Evolutionary conservation across 805 yeast genomes (phyloP).

Genomic region (Gaillardinia entomophila): DNA sequence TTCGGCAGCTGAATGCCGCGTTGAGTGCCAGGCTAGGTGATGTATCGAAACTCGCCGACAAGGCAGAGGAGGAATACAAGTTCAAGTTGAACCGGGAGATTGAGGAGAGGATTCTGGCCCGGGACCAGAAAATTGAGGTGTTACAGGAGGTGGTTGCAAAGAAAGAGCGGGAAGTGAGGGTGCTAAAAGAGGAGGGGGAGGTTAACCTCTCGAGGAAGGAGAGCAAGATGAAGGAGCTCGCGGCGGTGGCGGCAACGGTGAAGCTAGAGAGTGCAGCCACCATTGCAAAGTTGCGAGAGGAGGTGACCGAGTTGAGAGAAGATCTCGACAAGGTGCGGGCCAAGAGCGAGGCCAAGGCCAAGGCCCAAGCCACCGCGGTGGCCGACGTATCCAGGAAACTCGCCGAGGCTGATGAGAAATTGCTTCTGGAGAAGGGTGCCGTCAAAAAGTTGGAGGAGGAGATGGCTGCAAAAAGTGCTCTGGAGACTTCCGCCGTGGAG

Average conservation of each 20-base stretch:
- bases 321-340: not conserved
- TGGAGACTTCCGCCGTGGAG: not conserved
- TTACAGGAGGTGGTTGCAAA: not conserved
- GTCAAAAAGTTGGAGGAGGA: no score
- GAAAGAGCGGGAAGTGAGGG: not conserved
- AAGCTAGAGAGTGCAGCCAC: no score
- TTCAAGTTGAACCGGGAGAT: conserved; percentile 19
- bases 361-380: no score
- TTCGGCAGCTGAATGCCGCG: conserved; percentile 1
- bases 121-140: conserved; percentile 9
- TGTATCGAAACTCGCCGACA: not conserved
- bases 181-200: not conserved
- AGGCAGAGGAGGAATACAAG: conserved; percentile 9
- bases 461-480: no score
- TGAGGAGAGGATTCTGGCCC: conserved; percentile 15
- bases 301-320: conserved; percentile 6
- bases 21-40: conserved; percentile 2
- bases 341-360: not conserved
- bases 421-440: no score
- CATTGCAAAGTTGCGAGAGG: no score
- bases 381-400: no score
- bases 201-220: no score
- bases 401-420: no score
- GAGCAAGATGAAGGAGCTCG: not conserved
- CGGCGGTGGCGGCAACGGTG: no score